A percentile compares a stretch with the other conserved stretches of the same genome.
Evolutionary conservation across 192 early-diverging fungal species (phyloP).

Genomic region (Backusella macrospora): DNA sequence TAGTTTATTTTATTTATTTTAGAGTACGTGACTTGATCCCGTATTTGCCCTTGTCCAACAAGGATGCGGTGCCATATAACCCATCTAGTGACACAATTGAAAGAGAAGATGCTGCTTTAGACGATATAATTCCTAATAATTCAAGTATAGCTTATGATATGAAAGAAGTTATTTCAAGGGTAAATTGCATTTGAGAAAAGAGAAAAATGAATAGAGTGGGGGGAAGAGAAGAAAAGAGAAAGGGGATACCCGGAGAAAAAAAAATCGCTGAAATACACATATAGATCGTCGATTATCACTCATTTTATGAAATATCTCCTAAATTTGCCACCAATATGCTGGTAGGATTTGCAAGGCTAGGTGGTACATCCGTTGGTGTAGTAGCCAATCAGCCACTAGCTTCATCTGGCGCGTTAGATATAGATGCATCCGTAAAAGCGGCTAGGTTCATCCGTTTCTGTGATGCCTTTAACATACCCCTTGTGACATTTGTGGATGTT

Average conservation of each 20-base stretch:
- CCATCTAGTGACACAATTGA: conserved; percentile 64
- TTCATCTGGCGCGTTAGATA: conserved; percentile 94
- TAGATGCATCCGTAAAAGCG: conserved; percentile 93
- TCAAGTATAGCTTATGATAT: conserved; percentile 95
- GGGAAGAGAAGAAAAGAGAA: neutral
- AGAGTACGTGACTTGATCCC: conserved; percentile 83
- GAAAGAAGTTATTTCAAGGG: conserved; percentile 73
- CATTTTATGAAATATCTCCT: conserved; percentile 92
- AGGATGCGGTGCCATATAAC: conserved; percentile 63
- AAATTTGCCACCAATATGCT: conserved; percentile 94
- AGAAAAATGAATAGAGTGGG: neutral
- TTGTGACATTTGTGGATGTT: conserved; percentile 94
- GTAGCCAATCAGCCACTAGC: conserved; percentile 96
- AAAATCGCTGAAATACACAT: neutral
- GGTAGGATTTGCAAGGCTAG: conserved; percentile 85
- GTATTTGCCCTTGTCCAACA: conserved; percentile 87
- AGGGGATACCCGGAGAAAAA: neutral
- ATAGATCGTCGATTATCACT: conserved; percentile 80
- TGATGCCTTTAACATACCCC: conserved; percentile 95
- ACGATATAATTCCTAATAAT: conserved; percentile 88
- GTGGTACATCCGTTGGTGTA: conserved; percentile 83
- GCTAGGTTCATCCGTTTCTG: conserved; percentile 96
- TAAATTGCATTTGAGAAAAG: conserved; percentile 15
- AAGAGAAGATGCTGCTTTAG: conserved; percentile 77
- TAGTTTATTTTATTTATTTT: conserved; percentile 1